Evolutionary conservation across 192 early-diverging fungal genomes (phyloP).

Genomic region (Backusella westeae): DNA sequence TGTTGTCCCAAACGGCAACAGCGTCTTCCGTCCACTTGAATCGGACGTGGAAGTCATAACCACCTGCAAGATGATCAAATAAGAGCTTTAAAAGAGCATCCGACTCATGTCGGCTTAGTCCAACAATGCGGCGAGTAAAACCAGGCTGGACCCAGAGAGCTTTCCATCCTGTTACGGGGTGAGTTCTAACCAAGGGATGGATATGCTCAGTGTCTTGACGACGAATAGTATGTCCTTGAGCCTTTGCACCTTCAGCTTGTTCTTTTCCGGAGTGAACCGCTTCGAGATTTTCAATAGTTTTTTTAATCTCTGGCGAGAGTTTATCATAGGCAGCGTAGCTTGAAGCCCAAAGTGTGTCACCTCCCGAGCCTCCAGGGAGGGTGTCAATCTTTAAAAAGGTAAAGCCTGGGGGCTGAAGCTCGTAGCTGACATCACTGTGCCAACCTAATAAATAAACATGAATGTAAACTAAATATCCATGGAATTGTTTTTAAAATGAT

Average conservation of each 20-base stretch:
- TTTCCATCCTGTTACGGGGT: slow-evolving; percentile 62
- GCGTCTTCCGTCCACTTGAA: slow-evolving; percentile 46
- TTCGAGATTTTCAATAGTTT: slow-evolving; percentile 54
- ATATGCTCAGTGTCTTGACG: slow-evolving; percentile 11
- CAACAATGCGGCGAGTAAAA: slow-evolving; percentile 54
- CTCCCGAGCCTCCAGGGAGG: slow-evolving; percentile 43
- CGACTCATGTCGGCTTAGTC: slow-evolving; percentile 45
- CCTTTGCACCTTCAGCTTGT: slow-evolving; percentile 19
- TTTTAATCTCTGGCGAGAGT: slow-evolving; percentile 54
- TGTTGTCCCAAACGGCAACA: slow-evolving; percentile 53
- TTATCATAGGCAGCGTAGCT: slow-evolving; percentile 61
- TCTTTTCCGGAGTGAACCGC: slow-evolving; percentile 46
- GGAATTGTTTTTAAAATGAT: neutral
- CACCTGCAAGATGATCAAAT: slow-evolving; percentile 40
- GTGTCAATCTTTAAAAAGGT: slow-evolving; percentile 52
- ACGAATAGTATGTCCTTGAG: slow-evolving; percentile 18
- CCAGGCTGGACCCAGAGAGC: slow-evolving; percentile 52
- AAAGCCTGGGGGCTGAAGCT: slow-evolving; percentile 50
- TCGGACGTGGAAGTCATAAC: slow-evolving; percentile 48
- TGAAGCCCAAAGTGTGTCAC: slow-evolving; percentile 60
- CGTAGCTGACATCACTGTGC: slow-evolving; percentile 60
- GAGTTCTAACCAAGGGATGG: slow-evolving; percentile 50
- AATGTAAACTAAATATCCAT: neutral
- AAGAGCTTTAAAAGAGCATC: slow-evolving; percentile 47
- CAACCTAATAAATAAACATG: slow-evolving; percentile 24